Base-by-base conservation (phyloP, 495 filamentous ascomycete species). In the Venustampulla echinocandica region DNA sequence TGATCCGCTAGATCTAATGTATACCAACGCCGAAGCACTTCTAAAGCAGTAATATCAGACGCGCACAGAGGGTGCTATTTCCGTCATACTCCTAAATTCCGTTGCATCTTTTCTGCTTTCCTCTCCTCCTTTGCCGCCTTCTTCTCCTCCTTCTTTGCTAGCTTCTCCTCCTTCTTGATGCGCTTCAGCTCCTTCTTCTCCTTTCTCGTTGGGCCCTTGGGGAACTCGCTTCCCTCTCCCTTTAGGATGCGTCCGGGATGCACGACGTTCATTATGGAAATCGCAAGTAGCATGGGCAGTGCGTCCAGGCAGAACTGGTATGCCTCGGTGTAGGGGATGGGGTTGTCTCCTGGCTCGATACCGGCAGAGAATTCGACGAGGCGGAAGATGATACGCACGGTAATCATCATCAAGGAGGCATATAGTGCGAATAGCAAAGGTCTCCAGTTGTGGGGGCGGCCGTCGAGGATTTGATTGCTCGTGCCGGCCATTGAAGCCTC, bases 321-420 rank as follows among this genome's bases (percentile, higher is more conserved):
- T 2, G 49, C 59, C 52, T 82, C 77, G 42, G 76, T 64, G 10
- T 55, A 63, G 0, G 69, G 61, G 22, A 80, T 61, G 0, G 65
- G 64, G 37, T 73, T 75, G 14, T 58, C 61, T 13, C 23, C 40
- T 1, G 61, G 56, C 20, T 53, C 47, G 0, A 62, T 52, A 18
- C 76, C 76, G 6, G 61, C 43, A 3, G 71, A 57, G 56, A 71
- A 80, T 42, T 80, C 73, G 33, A 66, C 56, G 0, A 82, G 60
- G 36, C 76, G 68, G 62, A 71, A 80, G 43, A 77, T 67, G 50
- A 79, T 79, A 18, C 75, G 74, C 23, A 75, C 63, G 2, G 64
- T 69, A 49, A 74, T 71, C 42, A 68, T 56, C 2, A 46, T 48
- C 15, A 76, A 57, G 10, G 59, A 61, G 3, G 51, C 60, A 49